These are phyloP conservation scores for Cryphonectria nitschkei DNA, from an alignment of 2,329 filamentous ascomycete genomes.

Conservation along the genomic window DNA sequence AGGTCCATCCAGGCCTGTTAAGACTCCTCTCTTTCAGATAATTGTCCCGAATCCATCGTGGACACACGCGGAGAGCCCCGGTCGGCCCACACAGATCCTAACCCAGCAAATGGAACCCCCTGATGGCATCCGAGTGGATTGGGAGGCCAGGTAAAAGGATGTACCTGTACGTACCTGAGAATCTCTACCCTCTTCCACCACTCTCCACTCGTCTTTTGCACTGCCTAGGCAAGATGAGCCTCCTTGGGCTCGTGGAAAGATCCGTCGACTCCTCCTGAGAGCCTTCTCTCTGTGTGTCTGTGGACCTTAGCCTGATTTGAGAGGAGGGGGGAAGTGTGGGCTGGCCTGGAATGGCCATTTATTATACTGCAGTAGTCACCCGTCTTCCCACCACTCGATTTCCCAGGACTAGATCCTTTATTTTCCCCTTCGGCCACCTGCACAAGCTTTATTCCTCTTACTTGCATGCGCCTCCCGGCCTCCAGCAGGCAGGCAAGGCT, in stretches of 20 bases:
- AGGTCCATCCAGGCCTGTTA: conserved; percentile 19
- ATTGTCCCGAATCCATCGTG: conserved; percentile 31
- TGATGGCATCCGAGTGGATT: conserved; percentile 18
- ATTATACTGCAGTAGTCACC: conserved; percentile 26
- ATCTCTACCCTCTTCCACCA: conserved; percentile 24
- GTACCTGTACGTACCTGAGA: conserved; percentile 22
- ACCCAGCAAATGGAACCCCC: conserved; percentile 28
- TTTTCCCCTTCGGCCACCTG: conserved; percentile 24
- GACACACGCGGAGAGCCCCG: conserved; percentile 30
- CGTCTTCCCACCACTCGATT: conserved; percentile 21
- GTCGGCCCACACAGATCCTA: conserved; percentile 26
- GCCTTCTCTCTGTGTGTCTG: background rate
- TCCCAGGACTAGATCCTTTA: conserved; percentile 24
- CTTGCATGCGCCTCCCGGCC: conserved; percentile 25
- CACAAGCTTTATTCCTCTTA: conserved; percentile 20
- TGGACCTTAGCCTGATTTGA: conserved; percentile 9
- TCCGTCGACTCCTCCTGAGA: conserved; percentile 23
- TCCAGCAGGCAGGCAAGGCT: conserved; percentile 24
- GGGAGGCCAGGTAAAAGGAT: conserved; percentile 1
- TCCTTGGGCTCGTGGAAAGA: conserved; percentile 20
- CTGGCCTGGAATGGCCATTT: conserved; percentile 18
- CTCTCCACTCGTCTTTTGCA: conserved; percentile 24
- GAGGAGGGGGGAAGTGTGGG: conserved; percentile 2
- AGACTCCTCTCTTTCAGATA: conserved; percentile 28
- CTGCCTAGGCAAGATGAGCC: conserved; percentile 25